Evolutionary conservation across 1,284 basidiomycete species (phyloP).

Genomic region (Fomitopsis pinicola): DNA sequence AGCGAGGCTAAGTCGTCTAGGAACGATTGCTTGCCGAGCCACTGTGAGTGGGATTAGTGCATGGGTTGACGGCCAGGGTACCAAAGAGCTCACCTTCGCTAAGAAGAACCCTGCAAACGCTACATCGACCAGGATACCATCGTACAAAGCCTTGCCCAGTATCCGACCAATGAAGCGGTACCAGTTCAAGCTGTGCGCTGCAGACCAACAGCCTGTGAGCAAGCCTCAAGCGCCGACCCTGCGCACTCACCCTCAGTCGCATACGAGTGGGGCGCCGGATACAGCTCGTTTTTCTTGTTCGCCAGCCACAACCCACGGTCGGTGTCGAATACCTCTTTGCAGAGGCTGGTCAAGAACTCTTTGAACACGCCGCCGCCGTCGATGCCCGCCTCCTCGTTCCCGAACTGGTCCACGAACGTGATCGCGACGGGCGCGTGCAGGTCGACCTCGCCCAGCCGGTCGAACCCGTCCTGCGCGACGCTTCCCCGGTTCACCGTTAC

Average conservation of each 20-base stretch:
- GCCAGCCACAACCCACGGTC: slow-evolving; percentile 92
- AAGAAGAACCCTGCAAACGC: slow-evolving; percentile 96
- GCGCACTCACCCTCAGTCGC: slow-evolving; percentile 69
- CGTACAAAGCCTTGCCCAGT: slow-evolving; percentile 94
- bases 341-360: slow-evolving; percentile 91
- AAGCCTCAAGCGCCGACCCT: no score
- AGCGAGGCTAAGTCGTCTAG: slow-evolving; percentile 88
- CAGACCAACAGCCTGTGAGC: background rate
- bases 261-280: slow-evolving; percentile 90
- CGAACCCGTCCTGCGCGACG: slow-evolving; percentile 89
- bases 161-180: slow-evolving; percentile 93
- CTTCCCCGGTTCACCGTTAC: slow-evolving; percentile 71
- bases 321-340: slow-evolving; percentile 92
- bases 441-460: slow-evolving; percentile 69
- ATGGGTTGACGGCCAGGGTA: background rate
- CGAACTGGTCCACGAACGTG: slow-evolving; percentile 88
- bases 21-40: slow-evolving; percentile 86
- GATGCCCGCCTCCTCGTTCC: slow-evolving; percentile 82
- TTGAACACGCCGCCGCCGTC: slow-evolving; percentile 98
- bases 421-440: slow-evolving; percentile 84
- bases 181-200: slow-evolving; percentile 86
- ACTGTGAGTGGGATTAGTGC: slow-evolving; percentile 39
- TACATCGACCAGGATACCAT: slow-evolving; percentile 95
- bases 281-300: slow-evolving; percentile 88
- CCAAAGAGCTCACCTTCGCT: slow-evolving; percentile 57